Base-by-base conservation (phyloP, 2,329 filamentous ascomycete genomes). In the Hypomyces perniciosus region DNA sequence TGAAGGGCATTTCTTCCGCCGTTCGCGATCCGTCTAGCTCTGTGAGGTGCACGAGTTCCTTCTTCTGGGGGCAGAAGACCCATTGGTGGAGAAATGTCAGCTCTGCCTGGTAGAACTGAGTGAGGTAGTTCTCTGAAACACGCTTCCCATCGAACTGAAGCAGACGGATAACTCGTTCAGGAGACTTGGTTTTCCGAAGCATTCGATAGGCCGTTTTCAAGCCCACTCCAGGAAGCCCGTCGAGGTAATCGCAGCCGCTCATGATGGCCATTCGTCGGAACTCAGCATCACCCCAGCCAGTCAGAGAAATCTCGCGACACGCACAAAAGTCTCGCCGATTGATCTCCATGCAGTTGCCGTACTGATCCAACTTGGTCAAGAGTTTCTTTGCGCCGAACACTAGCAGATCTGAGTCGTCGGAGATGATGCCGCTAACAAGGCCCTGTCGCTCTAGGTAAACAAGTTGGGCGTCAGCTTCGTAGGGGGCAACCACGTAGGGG, bases 211-310 rank as follows among this genome's bases (percentile, higher is more conserved):
- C 92, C 5, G 91, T 97, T 74, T 96, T 97, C 50, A 99, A 69
- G 0, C 93, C 93, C 68, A 99, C 83, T 46, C 86, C 86, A 51
- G 83, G 85, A 55, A 99, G 88, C 52, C 86, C 87, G 2, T 85
- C 75, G n/a, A 97, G 78, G 66, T 99, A 99, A 65, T 99, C 93
- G 65, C 93, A 99, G 6, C 93, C 93, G 64, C 90, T 96, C 53
- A 99, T 72, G 58, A 99, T 99, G 38, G 91, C 90, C 93, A 99
- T 99, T 48, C 84, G 84, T 53, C 93, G 82, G 61, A 99, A 99
- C 59, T 96, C 89, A 8, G 78, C 76, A 66, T 97, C 92, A 2
- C 88, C 87, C 92, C 92, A 99, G 6, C 91, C 92, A 4, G 90
- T 86, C 38, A 99, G 72, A 48, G 86, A 95, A 44, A 97, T 79